These are phyloP conservation scores for Epichloe aotearoae DNA, from an alignment of 2,329 filamentous ascomycete genomes.

Conservation along the genomic window DNA sequence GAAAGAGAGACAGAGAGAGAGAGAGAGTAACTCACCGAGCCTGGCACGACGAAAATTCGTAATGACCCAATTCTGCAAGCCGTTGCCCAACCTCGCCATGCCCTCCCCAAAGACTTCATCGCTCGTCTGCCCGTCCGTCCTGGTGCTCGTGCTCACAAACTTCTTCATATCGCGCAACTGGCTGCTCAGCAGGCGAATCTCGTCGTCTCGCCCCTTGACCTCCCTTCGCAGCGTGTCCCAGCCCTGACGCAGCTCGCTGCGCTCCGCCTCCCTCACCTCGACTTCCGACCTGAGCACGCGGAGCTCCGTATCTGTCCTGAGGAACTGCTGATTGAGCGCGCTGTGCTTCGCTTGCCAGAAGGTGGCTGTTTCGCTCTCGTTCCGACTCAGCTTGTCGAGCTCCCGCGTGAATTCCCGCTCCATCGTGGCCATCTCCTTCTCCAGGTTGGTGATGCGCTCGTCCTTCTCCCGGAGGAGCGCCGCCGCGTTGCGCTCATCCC, in stretches of 20 bases:
- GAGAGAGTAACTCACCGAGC: constrained; percentile 29
- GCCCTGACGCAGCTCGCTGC: constrained; percentile 35
- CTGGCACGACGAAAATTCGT: constrained; percentile 52
- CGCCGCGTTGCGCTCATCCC: constrained; percentile 1
- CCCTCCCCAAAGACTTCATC: constrained; percentile 56
- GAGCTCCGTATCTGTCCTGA: constrained; percentile 39
- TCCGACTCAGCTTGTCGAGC: constrained; percentile 37
- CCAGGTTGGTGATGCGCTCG: constrained; percentile 36
- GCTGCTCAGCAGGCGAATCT: constrained; percentile 38
- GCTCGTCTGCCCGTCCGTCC: constrained; percentile 45
- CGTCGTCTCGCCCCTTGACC: constrained; percentile 38
- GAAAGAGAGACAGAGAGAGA: too few relatives aligned
- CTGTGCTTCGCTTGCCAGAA: constrained; percentile 47
- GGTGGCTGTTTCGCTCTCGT: constrained; percentile 40
- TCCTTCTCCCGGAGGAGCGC: constrained; percentile 32
- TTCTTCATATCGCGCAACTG: constrained; percentile 58
- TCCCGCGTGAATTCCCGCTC: constrained; percentile 39
- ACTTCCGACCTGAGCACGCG: constrained; percentile 36
- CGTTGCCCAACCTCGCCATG: constrained; percentile 49
- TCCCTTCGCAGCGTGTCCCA: constrained; percentile 34
- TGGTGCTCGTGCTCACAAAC: constrained; percentile 55
- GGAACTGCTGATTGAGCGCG: constrained; percentile 36
- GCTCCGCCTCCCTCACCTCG: constrained; percentile 32
- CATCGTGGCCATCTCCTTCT: constrained; percentile 38
- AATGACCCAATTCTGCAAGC: constrained; percentile 63